Conservation (phyloP, 805 yeast genomes). For the Candida argentea region DNA sequence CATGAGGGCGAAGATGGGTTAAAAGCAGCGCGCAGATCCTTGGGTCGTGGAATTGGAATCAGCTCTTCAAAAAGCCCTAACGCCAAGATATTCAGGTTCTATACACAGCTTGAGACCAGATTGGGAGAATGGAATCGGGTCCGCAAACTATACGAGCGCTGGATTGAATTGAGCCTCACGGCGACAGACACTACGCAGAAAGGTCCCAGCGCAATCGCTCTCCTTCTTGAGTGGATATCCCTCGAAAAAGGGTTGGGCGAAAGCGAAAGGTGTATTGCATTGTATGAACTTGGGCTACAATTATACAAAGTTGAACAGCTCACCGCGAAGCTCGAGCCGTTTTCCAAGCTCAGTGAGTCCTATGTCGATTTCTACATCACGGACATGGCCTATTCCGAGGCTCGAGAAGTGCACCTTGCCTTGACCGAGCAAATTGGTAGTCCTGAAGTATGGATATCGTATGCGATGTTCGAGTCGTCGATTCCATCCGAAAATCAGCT, state of each 20-base stretch:
- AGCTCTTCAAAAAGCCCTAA: conserved; percentile 36
- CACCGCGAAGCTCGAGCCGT: conserved; percentile 18
- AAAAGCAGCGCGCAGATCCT: conserved; percentile 47
- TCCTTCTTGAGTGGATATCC: conserved; percentile 58
- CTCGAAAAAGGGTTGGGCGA: conserved; percentile 67
- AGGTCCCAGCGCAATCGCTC: conserved; percentile 6
- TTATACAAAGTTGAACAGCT: conserved; percentile 13
- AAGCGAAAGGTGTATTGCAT: conserved; percentile 50
- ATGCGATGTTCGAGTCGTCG: conserved; percentile 62
- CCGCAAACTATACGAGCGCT: conserved; percentile 59
- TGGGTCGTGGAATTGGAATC: conserved; percentile 66
- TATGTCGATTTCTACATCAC: conserved; percentile 55
- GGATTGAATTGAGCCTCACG: conserved; percentile 35
- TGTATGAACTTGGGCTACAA: conserved; percentile 44
- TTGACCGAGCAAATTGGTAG: conserved; percentile 22
- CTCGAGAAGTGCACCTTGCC: conserved; percentile 40
- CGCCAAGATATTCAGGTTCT: conserved; percentile 45
- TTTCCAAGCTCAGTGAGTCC: conserved; percentile 12
- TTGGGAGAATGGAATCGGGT: conserved; percentile 77
- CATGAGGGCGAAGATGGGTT: conserved; percentile 29
- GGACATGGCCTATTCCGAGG: conserved; percentile 44
- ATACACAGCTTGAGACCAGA: conserved; percentile 56
- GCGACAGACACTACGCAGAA: conserved; percentile 4
- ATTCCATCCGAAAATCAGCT: conserved; percentile 47
- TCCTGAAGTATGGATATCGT: conserved; percentile 47